A percentile compares a stretch with the other conserved stretches of the same genome.
Evolutionary conservation across 257 asterid genomes (phyloP).

Genomic region (Capsicum pubescens): DNA sequence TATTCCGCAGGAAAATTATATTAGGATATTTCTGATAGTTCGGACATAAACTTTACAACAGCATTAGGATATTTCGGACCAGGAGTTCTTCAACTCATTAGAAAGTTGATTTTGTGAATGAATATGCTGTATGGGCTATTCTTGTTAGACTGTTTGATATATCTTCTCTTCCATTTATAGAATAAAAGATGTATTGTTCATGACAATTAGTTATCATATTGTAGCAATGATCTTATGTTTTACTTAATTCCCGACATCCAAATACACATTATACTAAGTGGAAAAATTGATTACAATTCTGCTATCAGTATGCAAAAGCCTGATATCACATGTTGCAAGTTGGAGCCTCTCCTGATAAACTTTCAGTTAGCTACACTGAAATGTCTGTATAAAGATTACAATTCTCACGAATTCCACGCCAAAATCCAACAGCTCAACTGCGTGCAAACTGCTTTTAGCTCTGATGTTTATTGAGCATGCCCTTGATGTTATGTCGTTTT

Average conservation of each 20-base stretch:
- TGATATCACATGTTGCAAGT: not conserved
- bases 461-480: not conserved
- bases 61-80: not conserved
- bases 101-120: not conserved
- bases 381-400: not conserved
- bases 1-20: too few relatives aligned
- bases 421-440: not conserved
- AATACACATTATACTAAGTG: constrained; percentile 17
- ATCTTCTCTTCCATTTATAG: not conserved
- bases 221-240: too few relatives aligned
- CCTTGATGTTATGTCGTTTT: constrained; percentile 45
- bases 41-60: not conserved
- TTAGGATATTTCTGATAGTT: too few relatives aligned
- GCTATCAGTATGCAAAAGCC: constrained; percentile 8
- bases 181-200: too few relatives aligned
- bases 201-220: too few relatives aligned
- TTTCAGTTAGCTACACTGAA: not conserved
- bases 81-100: not conserved
- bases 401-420: not conserved
- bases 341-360: not conserved
- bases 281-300: not conserved
- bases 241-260: constrained; percentile 1
- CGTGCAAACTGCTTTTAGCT: not conserved
- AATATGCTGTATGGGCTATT: too few relatives aligned
- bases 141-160: not conserved